Evolutionary conservation across 345 rosid species (phyloP).

Genomic region (Ailanthus altissimus): DNA sequence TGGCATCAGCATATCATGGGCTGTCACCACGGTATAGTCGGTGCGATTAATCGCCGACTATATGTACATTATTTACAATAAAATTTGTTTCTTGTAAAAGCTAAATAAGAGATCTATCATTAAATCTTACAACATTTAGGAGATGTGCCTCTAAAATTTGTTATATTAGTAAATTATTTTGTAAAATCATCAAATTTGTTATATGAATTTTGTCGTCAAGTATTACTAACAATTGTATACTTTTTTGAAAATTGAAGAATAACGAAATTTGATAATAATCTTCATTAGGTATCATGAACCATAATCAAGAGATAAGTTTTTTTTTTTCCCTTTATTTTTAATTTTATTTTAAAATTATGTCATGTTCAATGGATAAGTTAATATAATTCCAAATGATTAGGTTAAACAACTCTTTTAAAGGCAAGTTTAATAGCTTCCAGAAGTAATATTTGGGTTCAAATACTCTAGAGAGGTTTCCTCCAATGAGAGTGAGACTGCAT

Average conservation of each 20-base stretch:
- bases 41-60: slow-evolving; percentile 40
- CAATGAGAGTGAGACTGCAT: too few relatives aligned
- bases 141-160: too few relatives aligned
- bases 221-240: not conserved
- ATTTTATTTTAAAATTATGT: too few relatives aligned
- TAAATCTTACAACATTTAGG: not conserved
- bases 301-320: too few relatives aligned
- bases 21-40: slow-evolving; percentile 35
- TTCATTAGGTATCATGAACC: too few relatives aligned
- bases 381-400: not conserved
- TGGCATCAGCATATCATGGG: slow-evolving; percentile 32
- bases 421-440: not conserved
- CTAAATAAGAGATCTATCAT: not conserved
- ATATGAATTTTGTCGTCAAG: too few relatives aligned
- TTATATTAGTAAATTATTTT: not conserved
- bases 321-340: too few relatives aligned
- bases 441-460: not conserved
- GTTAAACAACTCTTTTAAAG: not conserved
- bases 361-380: not conserved
- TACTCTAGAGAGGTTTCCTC: not conserved
- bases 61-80: not conserved
- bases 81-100: not conserved
- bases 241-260: too few relatives aligned
- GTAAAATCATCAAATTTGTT: not conserved
- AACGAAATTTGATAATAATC: too few relatives aligned